phyloP scores from a whole-genome alignment of 345 rosid genomes.

The Eucalyptus sp. region DNA sequence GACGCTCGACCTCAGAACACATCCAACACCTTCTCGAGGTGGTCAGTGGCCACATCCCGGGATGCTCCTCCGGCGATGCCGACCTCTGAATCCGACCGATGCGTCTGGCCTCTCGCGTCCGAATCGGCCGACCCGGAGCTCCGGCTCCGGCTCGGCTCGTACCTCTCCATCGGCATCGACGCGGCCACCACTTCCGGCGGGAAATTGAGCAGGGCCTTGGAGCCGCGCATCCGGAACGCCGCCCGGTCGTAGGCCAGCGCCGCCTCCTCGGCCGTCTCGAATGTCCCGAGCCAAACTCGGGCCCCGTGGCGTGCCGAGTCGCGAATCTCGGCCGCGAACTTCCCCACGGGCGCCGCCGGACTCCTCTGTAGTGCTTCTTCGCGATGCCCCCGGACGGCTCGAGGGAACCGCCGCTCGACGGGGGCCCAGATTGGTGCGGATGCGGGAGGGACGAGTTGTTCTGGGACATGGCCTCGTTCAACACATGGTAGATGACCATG shows the following conservation, averaged over 20 bases:
- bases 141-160: background rate
- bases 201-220: conserved; percentile 59
- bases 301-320: conserved; percentile 38
- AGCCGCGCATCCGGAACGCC: conserved; percentile 51
- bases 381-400: conserved; percentile 10
- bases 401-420: background rate
- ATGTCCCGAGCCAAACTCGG: conserved; percentile 52
- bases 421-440: background rate
- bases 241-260: conserved; percentile 59
- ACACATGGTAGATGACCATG: conserved; percentile 50
- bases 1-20: background rate
- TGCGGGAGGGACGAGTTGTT: background rate
- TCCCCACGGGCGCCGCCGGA: conserved; percentile 64
- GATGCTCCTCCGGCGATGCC: background rate
- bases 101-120: background rate
- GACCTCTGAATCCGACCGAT: background rate
- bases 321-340: conserved; percentile 54
- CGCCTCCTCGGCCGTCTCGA: conserved; percentile 47
- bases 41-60: background rate
- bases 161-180: background rate
- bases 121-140: background rate
- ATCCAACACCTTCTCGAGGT: background rate
- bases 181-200: conserved; percentile 21
- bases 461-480: conserved; percentile 14
- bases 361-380: conserved; percentile 53